These are phyloP conservation scores for Tetrahymena borealis DNA, from an alignment of 73 alveolate genomes.

Conservation along the genomic window DNA sequence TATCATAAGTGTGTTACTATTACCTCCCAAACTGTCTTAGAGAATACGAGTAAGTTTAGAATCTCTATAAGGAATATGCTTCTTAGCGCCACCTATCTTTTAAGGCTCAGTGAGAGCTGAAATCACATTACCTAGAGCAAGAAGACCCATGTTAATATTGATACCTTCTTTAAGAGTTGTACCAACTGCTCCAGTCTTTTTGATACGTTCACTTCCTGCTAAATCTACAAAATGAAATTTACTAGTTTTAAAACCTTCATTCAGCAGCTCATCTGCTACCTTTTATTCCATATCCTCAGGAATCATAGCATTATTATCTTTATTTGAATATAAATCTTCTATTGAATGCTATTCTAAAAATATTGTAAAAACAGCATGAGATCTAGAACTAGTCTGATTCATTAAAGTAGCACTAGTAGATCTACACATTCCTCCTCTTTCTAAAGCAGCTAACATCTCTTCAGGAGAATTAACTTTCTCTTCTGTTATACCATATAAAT, in stretches of 20 bases:
- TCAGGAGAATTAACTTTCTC: slow-evolving; percentile 71
- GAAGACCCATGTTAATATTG: slow-evolving; percentile 82
- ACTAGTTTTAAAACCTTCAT: slow-evolving; percentile 75
- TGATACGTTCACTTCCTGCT: slow-evolving; percentile 97
- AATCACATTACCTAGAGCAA: slow-evolving; percentile 90
- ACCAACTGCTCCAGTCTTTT: slow-evolving; percentile 83
- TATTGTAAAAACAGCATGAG: slow-evolving; percentile 95
- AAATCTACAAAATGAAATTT: slow-evolving; percentile 95
- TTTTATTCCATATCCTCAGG: slow-evolving; percentile 26
- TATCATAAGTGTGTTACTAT: slow-evolving; percentile 89
- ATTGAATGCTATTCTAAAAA: slow-evolving; percentile 68
- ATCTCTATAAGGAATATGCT: slow-evolving; percentile 95
- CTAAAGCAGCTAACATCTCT: slow-evolving; percentile 79
- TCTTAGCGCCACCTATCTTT: slow-evolving; percentile 48
- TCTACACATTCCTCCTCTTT: slow-evolving; percentile 83
- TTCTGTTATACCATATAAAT: slow-evolving; percentile 69
- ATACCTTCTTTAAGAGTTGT: slow-evolving; percentile 88
- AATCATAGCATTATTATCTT: slow-evolving; percentile 36
- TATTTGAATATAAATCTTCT: slow-evolving; percentile 32
- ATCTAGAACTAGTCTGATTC: slow-evolving; percentile 82
- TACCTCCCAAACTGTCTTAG: slow-evolving; percentile 97
- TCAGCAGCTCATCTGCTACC: neutral
- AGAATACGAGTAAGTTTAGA: slow-evolving; percentile 94
- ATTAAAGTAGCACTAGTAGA: slow-evolving; percentile 81
- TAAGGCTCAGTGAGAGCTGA: slow-evolving; percentile 81